Evolutionary conservation across 352 stramenopile species (phyloP), one percentile per base, ranked within the genome.

Genomic region (Pythium coloratum): DNA sequence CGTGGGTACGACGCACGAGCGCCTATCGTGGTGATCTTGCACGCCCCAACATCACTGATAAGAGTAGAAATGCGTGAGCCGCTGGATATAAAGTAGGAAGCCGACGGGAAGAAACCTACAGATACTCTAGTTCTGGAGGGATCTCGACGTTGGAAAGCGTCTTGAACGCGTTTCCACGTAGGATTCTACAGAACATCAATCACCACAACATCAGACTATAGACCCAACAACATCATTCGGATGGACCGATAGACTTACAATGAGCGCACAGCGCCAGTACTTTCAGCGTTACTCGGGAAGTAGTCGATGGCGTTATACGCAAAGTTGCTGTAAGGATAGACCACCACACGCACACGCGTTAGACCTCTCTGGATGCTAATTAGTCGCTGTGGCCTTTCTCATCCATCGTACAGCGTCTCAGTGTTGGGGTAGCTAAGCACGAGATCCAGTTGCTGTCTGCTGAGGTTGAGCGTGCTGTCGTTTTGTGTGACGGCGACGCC

Each of bases 341-440:
- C 53, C 53, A 59, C 32, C 28, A 42, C 13, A 6, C 16, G 7
- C 24, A 5, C 16, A 50, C 16, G 12, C 40, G n/a, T 50, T 44
- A 50, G 44, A 50, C 44, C 44, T 50, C 44, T 50, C 4, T 44
- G 8, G 9, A 26, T 50, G n/a, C 44, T 50, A 50, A 28, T 26
- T 28, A 26, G n/a, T 16, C 44, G 8, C 6, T 26, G 7, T 6
- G 16, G 20, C 16, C 44, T 50, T 50, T 28, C 44, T 26, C 12
- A 47, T 47, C 40, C 40, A 47, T 10, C 53, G 28, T 46, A 59
- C 53, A 70, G 64, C 32, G 55, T 64, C 55, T 18, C 32, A 8
- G 56, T 57, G 49, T 70, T 57, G 9, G 64, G 64, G 33, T 70
- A 70, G 38, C 64, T 70, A 2, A 64, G 49, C 34, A 70, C 64